phyloP scores from a whole-genome alignment of 208 protist species.

The Leishmania turanica region DNA sequence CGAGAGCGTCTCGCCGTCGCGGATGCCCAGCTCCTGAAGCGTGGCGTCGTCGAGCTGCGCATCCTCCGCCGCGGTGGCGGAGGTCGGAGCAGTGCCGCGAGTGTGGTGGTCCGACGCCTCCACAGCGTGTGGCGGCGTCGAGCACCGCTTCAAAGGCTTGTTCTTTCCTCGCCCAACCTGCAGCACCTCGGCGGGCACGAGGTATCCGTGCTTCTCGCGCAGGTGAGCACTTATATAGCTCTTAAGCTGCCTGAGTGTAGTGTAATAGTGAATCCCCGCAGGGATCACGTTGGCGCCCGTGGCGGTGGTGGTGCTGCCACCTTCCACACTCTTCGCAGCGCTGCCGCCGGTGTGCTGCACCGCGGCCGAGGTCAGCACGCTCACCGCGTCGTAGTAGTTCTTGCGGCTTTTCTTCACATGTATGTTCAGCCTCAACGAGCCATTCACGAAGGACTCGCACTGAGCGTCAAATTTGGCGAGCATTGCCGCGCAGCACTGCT shows the following conservation, averaged over 20 bases:
- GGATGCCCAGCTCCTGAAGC: slow-evolving; percentile 69
- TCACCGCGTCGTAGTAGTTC: slow-evolving; percentile 71
- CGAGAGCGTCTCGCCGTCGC: slow-evolving; percentile 63
- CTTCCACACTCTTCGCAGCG: not conserved
- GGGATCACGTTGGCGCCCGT: not conserved
- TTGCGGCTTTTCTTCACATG: slow-evolving; percentile 79
- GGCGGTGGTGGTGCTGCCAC: not conserved
- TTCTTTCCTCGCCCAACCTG: slow-evolving; percentile 57
- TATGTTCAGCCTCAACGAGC: slow-evolving; percentile 59
- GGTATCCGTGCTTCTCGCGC: slow-evolving; percentile 51
- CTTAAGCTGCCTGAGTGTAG: slow-evolving; percentile 60
- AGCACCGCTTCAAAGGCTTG: slow-evolving; percentile 49
- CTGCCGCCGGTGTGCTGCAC: slow-evolving; percentile 15
- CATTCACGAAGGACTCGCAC: slow-evolving; percentile 54
- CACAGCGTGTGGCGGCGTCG: not conserved
- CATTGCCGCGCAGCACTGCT: slow-evolving; percentile 37
- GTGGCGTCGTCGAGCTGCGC: slow-evolving; percentile 45
- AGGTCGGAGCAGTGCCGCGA: not conserved
- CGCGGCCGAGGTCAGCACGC: slow-evolving; percentile 37
- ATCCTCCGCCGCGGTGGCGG: not conserved
- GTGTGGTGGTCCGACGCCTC: not conserved
- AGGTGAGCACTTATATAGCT: slow-evolving; percentile 52
- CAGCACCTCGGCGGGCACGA: slow-evolving; percentile 48
- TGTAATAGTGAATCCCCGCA: slow-evolving; percentile 63
- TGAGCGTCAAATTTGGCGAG: slow-evolving; percentile 45